phyloP scores from a whole-genome alignment of 2,329 filamentous ascomycete genomes.

The Graphium sp. region DNA sequence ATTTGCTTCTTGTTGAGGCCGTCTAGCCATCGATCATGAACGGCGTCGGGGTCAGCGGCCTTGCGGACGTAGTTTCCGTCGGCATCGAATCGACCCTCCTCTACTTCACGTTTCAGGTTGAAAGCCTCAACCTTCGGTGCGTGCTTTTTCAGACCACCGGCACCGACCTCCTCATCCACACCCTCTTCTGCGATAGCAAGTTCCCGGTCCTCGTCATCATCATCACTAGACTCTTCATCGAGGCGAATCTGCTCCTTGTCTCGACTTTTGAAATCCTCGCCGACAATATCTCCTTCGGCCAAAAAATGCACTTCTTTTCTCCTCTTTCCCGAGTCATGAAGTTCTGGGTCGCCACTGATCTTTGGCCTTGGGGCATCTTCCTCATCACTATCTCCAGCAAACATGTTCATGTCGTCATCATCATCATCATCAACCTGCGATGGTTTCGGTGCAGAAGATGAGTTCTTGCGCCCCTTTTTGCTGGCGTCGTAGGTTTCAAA shows the following conservation, averaged over 20 bases:
- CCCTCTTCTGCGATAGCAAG: constrained; percentile 56
- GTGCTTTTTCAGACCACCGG: constrained; percentile 79
- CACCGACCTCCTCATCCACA: constrained; percentile 76
- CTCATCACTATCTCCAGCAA: constrained; percentile 29
- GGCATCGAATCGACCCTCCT: constrained; percentile 86
- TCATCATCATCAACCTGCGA: constrained; percentile 22
- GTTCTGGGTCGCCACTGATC: constrained; percentile 11
- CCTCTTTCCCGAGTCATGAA: constrained; percentile 32
- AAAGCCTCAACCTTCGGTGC: constrained; percentile 92
- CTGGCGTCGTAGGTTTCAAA: constrained; percentile 36
- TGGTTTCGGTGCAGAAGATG: too few relatives aligned
- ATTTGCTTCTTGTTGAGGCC: constrained; percentile 91
- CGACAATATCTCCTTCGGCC: constrained; percentile 50
- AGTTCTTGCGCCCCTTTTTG: constrained; percentile 13
- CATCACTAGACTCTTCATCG: constrained; percentile 36
- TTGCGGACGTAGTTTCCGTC: constrained; percentile 83
- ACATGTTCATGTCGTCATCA: constrained; percentile 69
- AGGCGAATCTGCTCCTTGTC: constrained; percentile 56
- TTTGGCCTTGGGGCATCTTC: too few relatives aligned
- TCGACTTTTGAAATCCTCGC: constrained; percentile 59
- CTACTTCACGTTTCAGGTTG: constrained; percentile 79
- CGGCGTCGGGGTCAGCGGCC: constrained; percentile 72
- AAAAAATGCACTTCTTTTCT: constrained; percentile 46
- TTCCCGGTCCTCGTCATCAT: constrained; percentile 55
- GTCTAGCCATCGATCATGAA: constrained; percentile 85